Conservation (phyloP, 345 rosid genomes). For the Excoecaria agallocha region DNA sequence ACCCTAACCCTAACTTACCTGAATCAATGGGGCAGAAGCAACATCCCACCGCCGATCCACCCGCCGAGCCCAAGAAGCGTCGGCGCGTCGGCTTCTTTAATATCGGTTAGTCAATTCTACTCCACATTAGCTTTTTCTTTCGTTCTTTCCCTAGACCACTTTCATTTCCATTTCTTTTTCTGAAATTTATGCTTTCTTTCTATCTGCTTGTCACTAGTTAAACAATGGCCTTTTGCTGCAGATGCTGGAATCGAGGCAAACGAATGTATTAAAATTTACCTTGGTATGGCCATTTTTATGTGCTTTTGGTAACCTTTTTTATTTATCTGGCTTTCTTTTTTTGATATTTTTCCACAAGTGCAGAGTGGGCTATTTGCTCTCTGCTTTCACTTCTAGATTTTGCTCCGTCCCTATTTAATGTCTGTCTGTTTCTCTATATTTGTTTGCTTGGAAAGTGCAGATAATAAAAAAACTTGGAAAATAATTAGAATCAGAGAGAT, state of each 20-base stretch:
- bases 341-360: too few relatives aligned
- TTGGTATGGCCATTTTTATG: conserved; percentile 46
- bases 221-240: conserved; percentile 24
- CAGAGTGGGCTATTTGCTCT: neutral
- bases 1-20: conserved; percentile 18
- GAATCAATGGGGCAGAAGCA: conserved; percentile 22
- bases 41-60: conserved; percentile 34
- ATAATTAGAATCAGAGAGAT: neutral
- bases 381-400: neutral
- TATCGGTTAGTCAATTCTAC: conserved; percentile 42
- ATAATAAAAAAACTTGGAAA: neutral
- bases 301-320: too few relatives aligned
- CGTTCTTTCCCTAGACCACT: neutral
- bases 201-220: neutral
- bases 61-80: conserved; percentile 71
- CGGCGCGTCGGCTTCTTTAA: conserved; percentile 72
- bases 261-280: conserved; percentile 71
- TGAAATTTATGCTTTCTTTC: conserved; percentile 13
- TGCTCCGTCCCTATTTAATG: conserved; percentile 1
- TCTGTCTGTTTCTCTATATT: neutral
- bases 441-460: neutral
- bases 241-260: conserved; percentile 83
- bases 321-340: too few relatives aligned
- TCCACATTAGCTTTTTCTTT: conserved; percentile 4
- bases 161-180: neutral